These are phyloP conservation scores for Cutaneotrichosporon cavernicola DNA, from an alignment of 1,284 basidiomycete genomes.

Conservation along the genomic window DNA sequence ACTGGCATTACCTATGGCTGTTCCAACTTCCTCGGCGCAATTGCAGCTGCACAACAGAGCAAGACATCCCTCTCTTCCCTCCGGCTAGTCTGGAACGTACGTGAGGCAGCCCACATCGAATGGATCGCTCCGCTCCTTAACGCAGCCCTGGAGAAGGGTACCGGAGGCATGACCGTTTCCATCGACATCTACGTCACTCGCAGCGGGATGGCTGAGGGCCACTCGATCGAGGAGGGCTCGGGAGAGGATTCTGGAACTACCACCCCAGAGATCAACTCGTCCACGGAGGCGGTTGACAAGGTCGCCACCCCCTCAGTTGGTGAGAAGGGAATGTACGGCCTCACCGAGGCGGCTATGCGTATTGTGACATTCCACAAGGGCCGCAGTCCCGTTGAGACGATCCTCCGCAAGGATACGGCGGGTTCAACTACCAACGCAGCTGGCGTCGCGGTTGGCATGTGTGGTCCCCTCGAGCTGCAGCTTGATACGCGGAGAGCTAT, in stretches of 20 bases:
- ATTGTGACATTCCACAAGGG: slow-evolving; percentile 18
- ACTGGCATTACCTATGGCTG: slow-evolving; percentile 45
- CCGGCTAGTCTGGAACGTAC: slow-evolving; percentile 43
- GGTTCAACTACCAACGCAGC: slow-evolving; percentile 11
- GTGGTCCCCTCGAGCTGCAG: slow-evolving; percentile 32
- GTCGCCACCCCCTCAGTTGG: not conserved
- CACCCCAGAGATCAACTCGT: slow-evolving; percentile 12
- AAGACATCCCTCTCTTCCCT: slow-evolving; percentile 30
- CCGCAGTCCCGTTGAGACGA: slow-evolving; percentile 20
- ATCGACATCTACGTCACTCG: slow-evolving; percentile 31
- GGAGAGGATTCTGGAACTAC: slow-evolving; percentile 9
- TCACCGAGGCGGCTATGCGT: slow-evolving; percentile 2
- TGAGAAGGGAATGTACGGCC: not conserved
- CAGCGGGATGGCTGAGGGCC: not conserved
- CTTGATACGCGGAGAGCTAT: slow-evolving; percentile 30
- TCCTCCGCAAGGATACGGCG: slow-evolving; percentile 18
- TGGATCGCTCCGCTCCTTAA: slow-evolving; percentile 28
- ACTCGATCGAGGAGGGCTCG: not conserved
- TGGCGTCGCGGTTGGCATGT: slow-evolving; percentile 28
- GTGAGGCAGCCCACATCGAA: slow-evolving; percentile 5
- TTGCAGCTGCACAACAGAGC: slow-evolving; percentile 32
- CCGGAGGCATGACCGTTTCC: slow-evolving; percentile 15
- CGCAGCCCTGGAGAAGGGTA: slow-evolving; percentile 15
- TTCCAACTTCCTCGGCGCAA: slow-evolving; percentile 35
- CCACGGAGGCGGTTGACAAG: slow-evolving; percentile 9